phyloP scores from a whole-genome alignment of 2,329 filamentous ascomycete species.

The Aspergillus novofumigatus region DNA sequence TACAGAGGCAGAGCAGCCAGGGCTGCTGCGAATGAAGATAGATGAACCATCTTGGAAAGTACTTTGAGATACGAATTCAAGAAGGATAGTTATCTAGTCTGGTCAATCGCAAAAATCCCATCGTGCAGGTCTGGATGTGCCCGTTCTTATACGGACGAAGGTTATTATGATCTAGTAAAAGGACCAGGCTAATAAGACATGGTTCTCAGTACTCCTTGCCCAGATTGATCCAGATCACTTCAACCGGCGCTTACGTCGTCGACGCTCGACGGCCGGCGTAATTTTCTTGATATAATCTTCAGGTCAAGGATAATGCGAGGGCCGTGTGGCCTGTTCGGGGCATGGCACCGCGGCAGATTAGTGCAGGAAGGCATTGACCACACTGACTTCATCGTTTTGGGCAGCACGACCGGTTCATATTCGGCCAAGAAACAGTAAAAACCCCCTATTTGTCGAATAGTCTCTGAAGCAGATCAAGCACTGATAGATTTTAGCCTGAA shows the following conservation, averaged over 20 bases:
- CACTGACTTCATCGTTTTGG: not conserved
- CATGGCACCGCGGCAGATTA: not conserved
- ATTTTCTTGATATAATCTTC: not conserved
- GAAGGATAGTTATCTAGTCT: not conserved
- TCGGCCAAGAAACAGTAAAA: not conserved
- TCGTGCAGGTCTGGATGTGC: not conserved
- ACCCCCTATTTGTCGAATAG: not conserved
- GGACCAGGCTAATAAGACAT: not conserved
- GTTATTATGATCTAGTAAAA: not conserved
- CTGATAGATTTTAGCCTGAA: not conserved
- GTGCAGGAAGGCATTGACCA: not conserved
- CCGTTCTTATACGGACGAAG: not conserved
- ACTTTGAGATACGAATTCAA: not conserved
- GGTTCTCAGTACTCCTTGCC: not conserved
- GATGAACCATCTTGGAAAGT: slow-evolving; percentile 1
- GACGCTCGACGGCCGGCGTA: not conserved
- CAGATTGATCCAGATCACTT: not conserved
- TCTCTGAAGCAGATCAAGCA: not conserved
- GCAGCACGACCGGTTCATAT: not conserved
- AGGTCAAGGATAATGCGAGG: not conserved
- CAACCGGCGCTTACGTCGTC: not conserved
- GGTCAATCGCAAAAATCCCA: not conserved
- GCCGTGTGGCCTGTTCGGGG: not conserved
- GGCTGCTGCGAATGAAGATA: not conserved
- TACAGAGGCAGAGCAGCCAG: slow-evolving; percentile 20